phyloP scores from a whole-genome alignment of 768 basidiomycete species.

The Dendrothele bispora region DNA sequence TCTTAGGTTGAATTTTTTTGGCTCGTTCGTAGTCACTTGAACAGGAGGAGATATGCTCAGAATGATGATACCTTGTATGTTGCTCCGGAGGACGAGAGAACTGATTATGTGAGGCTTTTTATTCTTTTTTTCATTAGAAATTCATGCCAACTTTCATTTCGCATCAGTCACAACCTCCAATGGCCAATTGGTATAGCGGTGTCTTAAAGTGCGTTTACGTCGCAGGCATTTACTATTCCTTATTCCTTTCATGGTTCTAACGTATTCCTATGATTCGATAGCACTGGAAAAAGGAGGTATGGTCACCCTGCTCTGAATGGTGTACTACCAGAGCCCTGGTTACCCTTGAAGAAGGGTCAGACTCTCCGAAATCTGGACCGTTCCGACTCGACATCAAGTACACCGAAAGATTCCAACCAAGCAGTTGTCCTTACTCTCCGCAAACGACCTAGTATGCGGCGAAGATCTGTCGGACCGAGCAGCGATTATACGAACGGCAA shows the following conservation, averaged over 20 bases:
- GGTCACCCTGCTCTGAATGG: slow-evolving; percentile 96
- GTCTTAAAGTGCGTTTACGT: slow-evolving; percentile 82
- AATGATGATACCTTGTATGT: slow-evolving; percentile 95
- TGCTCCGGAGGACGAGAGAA: slow-evolving; percentile 90
- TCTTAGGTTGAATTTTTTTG: not conserved
- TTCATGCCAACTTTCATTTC: slow-evolving; percentile 14
- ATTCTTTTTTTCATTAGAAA: not conserved
- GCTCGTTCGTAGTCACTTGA: slow-evolving; percentile 61
- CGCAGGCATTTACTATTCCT: too few species aligned
- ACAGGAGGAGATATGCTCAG: slow-evolving; percentile 83
- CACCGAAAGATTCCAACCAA: slow-evolving; percentile 44
- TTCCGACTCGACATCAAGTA: slow-evolving; percentile 30
- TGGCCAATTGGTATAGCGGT: slow-evolving; percentile 93
- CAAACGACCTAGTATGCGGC: slow-evolving; percentile 60
- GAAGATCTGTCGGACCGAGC: slow-evolving; percentile 30
- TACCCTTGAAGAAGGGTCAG: slow-evolving; percentile 85
- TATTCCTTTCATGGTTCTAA: not conserved
- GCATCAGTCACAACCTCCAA: slow-evolving; percentile 87
- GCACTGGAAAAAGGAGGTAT: slow-evolving; percentile 93
- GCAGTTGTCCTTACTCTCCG: slow-evolving; percentile 83
- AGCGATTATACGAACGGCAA: slow-evolving; percentile 7
- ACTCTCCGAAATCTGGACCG: slow-evolving; percentile 62
- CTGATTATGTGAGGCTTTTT: slow-evolving; percentile 68
- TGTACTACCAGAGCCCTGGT: slow-evolving; percentile 90
- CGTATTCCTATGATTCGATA: slow-evolving; percentile 28